These are phyloP conservation scores for Microbotryum violaceum DNA, from an alignment of 1,284 basidiomycete genomes.

Conservation along the genomic window DNA sequence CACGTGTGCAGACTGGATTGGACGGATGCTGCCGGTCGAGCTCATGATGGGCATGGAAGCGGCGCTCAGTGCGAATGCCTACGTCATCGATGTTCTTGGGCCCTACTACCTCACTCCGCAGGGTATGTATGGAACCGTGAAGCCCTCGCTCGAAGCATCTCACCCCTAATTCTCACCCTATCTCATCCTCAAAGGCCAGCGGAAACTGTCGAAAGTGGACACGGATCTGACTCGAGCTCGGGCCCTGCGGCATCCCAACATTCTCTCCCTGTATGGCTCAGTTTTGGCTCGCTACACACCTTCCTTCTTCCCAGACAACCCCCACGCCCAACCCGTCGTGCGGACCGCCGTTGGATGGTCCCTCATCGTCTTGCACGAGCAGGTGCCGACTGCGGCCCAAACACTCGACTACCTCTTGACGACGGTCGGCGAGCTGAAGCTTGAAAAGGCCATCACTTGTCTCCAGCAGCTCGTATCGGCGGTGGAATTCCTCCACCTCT, in stretches of 20 bases:
- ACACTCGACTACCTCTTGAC: constrained; percentile 26
- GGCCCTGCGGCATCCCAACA: constrained; percentile 21
- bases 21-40: constrained; percentile 11
- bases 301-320: constrained; percentile 17
- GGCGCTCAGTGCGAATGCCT: constrained; percentile 16
- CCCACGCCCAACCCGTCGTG: neutral
- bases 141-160: too few relatives aligned
- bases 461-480: constrained; percentile 25
- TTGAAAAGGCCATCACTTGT: constrained; percentile 28
- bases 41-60: neutral
- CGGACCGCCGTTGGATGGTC: constrained; percentile 28
- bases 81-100: constrained; percentile 30
- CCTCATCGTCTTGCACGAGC: constrained; percentile 24
- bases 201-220: constrained; percentile 32
- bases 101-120: constrained; percentile 32
- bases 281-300: constrained; percentile 28
- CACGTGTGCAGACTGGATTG: constrained; percentile 20
- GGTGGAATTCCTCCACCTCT: constrained; percentile 26
- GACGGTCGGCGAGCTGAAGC: constrained; percentile 30
- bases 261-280: constrained; percentile 26
- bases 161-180: too few relatives aligned
- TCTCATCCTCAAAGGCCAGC: constrained; percentile 15
- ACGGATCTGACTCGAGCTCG: constrained; percentile 25
- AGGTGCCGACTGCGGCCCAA: constrained; percentile 9
- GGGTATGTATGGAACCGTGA: neutral